Evolutionary conservation across 768 basidiomycete genomes (phyloP).

Genomic region (Hysterangium stoloniferum): DNA sequence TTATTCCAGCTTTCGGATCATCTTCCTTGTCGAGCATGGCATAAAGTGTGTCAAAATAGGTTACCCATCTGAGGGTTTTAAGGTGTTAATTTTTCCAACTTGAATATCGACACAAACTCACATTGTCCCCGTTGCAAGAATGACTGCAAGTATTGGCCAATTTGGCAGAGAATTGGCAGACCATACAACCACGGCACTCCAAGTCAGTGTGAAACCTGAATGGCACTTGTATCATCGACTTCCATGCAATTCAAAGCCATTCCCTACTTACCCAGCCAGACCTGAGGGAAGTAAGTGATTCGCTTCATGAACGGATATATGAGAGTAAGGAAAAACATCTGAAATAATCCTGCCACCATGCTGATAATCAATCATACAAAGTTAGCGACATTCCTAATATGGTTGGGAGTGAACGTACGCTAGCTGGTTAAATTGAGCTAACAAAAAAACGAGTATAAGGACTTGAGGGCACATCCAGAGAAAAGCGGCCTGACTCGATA

Average conservation of each 20-base stretch:
- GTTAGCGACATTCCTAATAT: not conserved
- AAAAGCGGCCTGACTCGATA: not conserved
- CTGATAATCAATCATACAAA: not conserved
- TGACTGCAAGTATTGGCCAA: conserved; percentile 1
- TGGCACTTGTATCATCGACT: not conserved
- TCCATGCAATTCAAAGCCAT: not conserved
- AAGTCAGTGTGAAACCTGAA: conserved; percentile 17
- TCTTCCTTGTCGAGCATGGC: conserved; percentile 74
- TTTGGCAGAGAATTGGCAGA: not conserved
- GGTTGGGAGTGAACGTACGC: not conserved
- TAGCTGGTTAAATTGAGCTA: not conserved
- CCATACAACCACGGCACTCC: conserved; percentile 16
- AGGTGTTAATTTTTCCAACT: not conserved
- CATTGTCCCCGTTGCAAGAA: conserved; percentile 9
- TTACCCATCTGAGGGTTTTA: conserved; percentile 31
- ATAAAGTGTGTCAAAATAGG: conserved; percentile 60
- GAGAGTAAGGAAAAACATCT: not conserved
- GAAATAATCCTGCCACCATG: too few relatives aligned
- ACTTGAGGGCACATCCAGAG: not conserved
- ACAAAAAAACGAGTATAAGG: not conserved
- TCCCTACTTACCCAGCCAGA: not conserved
- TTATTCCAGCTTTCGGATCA: conserved; percentile 64
- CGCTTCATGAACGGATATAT: conserved; percentile 51
- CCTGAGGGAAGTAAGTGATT: conserved; percentile 35
- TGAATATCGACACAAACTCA: conserved; percentile 13